These are phyloP conservation scores for Neofusicoccum laricinum DNA, from an alignment of 2,329 filamentous ascomycete genomes.

Conservation along the genomic window DNA sequence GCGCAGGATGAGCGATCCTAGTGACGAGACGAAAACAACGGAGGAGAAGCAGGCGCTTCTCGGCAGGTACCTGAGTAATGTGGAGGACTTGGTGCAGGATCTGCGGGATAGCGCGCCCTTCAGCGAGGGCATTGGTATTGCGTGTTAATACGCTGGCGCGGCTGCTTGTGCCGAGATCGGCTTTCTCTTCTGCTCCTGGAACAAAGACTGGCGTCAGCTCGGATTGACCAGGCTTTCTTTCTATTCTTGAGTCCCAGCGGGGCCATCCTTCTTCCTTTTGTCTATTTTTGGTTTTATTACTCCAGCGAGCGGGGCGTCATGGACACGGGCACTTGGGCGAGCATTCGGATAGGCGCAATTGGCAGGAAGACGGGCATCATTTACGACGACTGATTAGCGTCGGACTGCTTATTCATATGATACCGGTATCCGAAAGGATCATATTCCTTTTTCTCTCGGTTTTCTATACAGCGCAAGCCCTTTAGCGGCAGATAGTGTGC, in stretches of 20 bases:
- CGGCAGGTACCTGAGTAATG: slow-evolving; percentile 71
- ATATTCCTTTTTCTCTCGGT: neutral
- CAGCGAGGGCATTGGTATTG: slow-evolving; percentile 22
- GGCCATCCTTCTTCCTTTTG: neutral
- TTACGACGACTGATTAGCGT: neutral
- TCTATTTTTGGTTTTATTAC: neutral
- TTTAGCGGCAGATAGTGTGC: neutral
- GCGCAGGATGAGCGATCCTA: slow-evolving; percentile 25
- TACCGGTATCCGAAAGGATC: slow-evolving; percentile 11
- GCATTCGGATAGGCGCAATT: neutral
- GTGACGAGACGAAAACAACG: slow-evolving; percentile 57
- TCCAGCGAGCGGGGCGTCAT: neutral
- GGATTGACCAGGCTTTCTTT: neutral
- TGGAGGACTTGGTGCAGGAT: slow-evolving; percentile 78
- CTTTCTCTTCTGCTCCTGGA: neutral
- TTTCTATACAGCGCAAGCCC: neutral
- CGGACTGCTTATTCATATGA: neutral
- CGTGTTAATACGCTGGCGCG: neutral
- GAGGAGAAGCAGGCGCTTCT: slow-evolving; percentile 80
- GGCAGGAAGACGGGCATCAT: neutral
- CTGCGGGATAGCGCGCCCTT: slow-evolving; percentile 71
- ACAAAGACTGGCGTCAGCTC: neutral
- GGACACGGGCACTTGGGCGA: neutral
- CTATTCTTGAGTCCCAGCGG: neutral
- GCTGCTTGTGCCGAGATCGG: neutral